Evolutionary conservation across 2,329 filamentous ascomycete species (phyloP), one percentile per base, ranked within the genome.

Genomic region (Chlorencoelia australis): DNA sequence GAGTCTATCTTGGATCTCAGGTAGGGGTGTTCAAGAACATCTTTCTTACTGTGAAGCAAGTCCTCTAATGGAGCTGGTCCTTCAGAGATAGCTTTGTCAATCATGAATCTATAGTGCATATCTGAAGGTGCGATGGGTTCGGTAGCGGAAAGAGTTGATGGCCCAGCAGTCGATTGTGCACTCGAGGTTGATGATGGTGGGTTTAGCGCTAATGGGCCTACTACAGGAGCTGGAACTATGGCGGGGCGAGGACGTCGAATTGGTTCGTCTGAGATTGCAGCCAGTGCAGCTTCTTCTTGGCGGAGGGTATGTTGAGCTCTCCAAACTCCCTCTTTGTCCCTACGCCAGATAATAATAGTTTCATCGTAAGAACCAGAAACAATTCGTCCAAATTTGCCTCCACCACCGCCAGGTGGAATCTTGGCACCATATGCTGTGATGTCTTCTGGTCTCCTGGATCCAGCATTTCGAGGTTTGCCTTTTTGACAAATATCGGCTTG

Each of bases 311-410:
- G 83, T 21, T 77, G 76, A 36, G 79, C 75, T 47, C 79, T 79
- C 88, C 91, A 96, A 17, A 82, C 74, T 2, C 88, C 88, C 47
- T 91, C 79, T 46, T 77, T 74, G 46, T 93, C 82, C 43, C 85
- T 79, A 48, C 83, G 81, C 91, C 91, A 98, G 39, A 98, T 84
- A 47, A 95, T 88, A 49, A 98, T 86, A 8, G 79, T 88, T 62
- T 94, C 86, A 49, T 98, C 91, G 50, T 98, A 98, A 1, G 87
- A 94, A 2, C 91, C 91, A 5, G 88, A 95, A 3, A 98, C 86
- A 41, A 98, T 98, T n/a, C 88, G 79, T 7, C 82, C 86, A 66
- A 89, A 95, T 47, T 72, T 79, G 52, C 85, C 85, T 17, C 89
- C 87, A 25, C 89, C 89, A 16, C 89, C 88, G 9, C 89, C 89